phyloP scores from a whole-genome alignment of 495 filamentous ascomycete genomes.

The Xylaria castorea region DNA sequence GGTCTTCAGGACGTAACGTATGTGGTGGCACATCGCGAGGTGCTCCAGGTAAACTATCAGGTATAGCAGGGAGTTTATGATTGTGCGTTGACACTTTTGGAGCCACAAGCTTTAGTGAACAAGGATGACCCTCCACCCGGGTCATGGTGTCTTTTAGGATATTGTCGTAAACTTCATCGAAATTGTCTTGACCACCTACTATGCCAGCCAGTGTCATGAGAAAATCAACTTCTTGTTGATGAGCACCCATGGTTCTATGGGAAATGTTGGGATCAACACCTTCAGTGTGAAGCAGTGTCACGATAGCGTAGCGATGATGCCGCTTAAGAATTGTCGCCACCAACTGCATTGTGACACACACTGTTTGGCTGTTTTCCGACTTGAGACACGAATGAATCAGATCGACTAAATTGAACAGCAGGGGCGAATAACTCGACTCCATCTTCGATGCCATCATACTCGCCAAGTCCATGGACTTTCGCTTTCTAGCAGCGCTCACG shows the following conservation, averaged over 20 bases:
- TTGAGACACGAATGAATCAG: slow-evolving; percentile 84
- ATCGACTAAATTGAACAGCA: slow-evolving; percentile 91
- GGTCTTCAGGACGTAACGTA: slow-evolving; percentile 73
- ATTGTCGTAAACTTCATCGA: slow-evolving; percentile 81
- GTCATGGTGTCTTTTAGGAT: slow-evolving; percentile 80
- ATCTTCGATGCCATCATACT: slow-evolving; percentile 74
- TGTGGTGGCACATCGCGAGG: slow-evolving; percentile 63
- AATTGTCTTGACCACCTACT: slow-evolving; percentile 72
- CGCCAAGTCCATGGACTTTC: slow-evolving; percentile 88
- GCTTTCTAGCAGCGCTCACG: slow-evolving; percentile 71
- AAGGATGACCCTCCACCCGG: slow-evolving; percentile 81
- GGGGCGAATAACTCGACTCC: slow-evolving; percentile 75
- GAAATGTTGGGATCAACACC: slow-evolving; percentile 56
- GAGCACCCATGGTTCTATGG: slow-evolving; percentile 75
- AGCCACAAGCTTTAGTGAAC: slow-evolving; percentile 65
- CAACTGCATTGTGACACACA: slow-evolving; percentile 85
- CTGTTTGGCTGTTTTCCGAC: slow-evolving; percentile 85
- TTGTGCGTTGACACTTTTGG: slow-evolving; percentile 60
- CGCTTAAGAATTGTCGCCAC: slow-evolving; percentile 82
- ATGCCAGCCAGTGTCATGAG: slow-evolving; percentile 74
- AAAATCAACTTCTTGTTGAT: slow-evolving; percentile 79
- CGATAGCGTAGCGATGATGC: slow-evolving; percentile 84
- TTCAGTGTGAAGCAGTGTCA: slow-evolving; percentile 72
- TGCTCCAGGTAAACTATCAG: slow-evolving; percentile 58
- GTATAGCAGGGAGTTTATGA: slow-evolving; percentile 55